Evolutionary conservation across 192 early-diverging fungal species (phyloP), one percentile per base, ranked within the genome.

Genomic region (Entomortierella parvispora): DNA sequence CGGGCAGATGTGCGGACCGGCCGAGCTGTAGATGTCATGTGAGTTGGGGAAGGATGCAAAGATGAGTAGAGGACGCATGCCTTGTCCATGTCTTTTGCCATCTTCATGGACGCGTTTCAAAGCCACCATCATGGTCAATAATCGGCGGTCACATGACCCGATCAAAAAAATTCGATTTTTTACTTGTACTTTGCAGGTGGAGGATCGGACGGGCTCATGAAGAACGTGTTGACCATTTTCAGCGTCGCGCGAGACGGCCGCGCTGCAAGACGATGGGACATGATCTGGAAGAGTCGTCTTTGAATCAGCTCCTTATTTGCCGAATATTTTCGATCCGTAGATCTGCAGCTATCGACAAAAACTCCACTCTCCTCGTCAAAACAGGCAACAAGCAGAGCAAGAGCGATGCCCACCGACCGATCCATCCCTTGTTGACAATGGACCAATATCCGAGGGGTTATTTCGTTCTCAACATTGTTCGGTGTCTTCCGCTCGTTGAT

Each of bases 391-490:
- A 97, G 46, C 11, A 93, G 58, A 0, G 90, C 83, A 59, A 97
- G 62, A 12, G 89, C 72, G 59, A 97, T 92, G 20, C 93, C 91
- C 2, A 94, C 93, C 5, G 93, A 94, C 46, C 92, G 69, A 71
- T 94, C 93, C 69, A 86, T 88, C 5, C 92, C 94, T 78, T 95
- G 90, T 48, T 86, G 86, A 80, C 95, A 94, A 64, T 94, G 92
- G 18, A 97, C 70, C 50, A 97, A 76, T 9, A 95, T 74, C 51
- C 70, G 74, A 4, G 48, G 60, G n/a, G n/a, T n/a, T n/a, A n/a
- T n/a, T n/a, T n/a, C n/a, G n/a, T n/a, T n/a, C n/a, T n/a, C n/a
- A n/a, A n/a, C n/a, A n/a, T n/a, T n/a, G 4, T 2, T 52, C 17
- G 43, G 15, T 2, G 14, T 25, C 26, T 50, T 33, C 42, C 44